Conservation (phyloP, 495 filamentous ascomycete species). For the Trichoderma parareesei region DNA sequence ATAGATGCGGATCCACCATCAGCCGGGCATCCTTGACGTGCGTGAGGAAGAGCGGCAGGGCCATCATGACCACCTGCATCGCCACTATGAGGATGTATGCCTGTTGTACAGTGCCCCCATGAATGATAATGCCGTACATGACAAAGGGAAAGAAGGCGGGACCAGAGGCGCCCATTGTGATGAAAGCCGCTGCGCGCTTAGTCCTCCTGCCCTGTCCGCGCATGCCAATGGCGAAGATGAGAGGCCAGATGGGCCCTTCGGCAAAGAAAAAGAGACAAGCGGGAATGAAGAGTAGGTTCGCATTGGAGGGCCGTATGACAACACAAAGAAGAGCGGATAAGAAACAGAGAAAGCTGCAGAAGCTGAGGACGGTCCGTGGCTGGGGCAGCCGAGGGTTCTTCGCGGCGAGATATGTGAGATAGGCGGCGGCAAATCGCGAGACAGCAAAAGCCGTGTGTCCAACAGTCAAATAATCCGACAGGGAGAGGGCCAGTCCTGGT, state of each 20-base stretch:
- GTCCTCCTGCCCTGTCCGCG: conserved; percentile 63
- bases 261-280: conserved; percentile 57
- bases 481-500: conserved; percentile 45
- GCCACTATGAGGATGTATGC: conserved; percentile 29
- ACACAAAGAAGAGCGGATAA: conserved; percentile 34
- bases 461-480: conserved; percentile 42
- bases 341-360: conserved; percentile 37
- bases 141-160: conserved; percentile 62
- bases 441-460: conserved; percentile 40
- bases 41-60: conserved; percentile 33
- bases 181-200: conserved; percentile 57
- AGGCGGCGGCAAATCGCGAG: conserved; percentile 39
- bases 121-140: conserved; percentile 31
- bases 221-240: conserved; percentile 60
- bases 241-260: conserved; percentile 63
- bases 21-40: conserved; percentile 27
- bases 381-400: conserved; percentile 33
- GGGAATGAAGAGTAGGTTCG: conserved; percentile 48
- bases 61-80: conserved; percentile 24
- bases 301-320: conserved; percentile 39
- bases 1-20: conserved; percentile 26
- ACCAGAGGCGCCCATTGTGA: conserved; percentile 59
- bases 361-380: conserved; percentile 47
- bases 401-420: conserved; percentile 43
- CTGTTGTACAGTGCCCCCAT: conserved; percentile 26